Evolutionary conservation across 2,329 filamentous ascomycete genomes (phyloP).

Genomic region (Calonectria naviculata): DNA sequence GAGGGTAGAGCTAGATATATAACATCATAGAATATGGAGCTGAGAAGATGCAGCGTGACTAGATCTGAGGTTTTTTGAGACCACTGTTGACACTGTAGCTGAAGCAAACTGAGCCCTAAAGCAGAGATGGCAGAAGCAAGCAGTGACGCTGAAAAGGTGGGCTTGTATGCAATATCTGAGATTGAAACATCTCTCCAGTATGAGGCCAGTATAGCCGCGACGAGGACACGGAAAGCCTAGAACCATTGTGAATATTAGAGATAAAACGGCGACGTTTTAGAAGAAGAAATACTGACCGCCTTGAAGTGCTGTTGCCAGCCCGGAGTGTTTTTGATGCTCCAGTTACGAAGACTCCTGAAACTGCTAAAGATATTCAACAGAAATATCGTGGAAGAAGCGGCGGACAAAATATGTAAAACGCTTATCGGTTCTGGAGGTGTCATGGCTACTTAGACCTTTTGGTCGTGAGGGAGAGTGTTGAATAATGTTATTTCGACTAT

Average conservation of each 20-base stretch:
- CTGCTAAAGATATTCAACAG: background rate
- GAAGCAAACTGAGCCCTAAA: background rate
- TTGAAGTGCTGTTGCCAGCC: background rate
- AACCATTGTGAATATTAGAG: background rate
- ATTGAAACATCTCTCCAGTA: background rate
- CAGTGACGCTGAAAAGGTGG: background rate
- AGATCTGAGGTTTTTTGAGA: background rate
- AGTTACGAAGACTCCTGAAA: background rate
- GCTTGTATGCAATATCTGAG: background rate
- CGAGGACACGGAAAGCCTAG: background rate
- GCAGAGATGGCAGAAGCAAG: background rate
- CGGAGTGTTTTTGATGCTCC: background rate
- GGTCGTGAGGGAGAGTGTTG: too few relatives aligned
- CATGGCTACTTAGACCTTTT: background rate
- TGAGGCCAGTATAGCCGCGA: background rate
- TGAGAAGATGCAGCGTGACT: background rate
- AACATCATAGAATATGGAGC: background rate
- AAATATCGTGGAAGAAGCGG: background rate
- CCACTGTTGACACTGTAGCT: background rate
- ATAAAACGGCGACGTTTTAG: too few relatives aligned
- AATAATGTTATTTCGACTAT: background rate
- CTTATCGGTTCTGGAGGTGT: background rate
- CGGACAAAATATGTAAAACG: background rate
- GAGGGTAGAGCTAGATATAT: background rate
- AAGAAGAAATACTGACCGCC: background rate